These are phyloP conservation scores for Flaveria ramosissima DNA, from an alignment of 129 eudicot genomes.

Conservation along the genomic window DNA sequence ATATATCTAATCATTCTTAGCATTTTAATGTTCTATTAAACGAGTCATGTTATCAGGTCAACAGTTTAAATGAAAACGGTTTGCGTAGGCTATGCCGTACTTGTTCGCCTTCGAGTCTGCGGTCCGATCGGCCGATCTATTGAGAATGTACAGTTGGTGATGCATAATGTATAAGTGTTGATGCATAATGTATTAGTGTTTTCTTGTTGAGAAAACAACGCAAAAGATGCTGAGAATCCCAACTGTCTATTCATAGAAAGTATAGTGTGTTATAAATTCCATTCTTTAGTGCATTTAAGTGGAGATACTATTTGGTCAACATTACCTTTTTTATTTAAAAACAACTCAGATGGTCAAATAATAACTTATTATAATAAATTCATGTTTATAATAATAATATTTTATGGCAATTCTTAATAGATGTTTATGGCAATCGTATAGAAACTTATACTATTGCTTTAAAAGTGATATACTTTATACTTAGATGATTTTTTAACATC, in stretches of 20 bases:
- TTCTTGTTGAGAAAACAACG: background rate
- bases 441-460: too few species aligned
- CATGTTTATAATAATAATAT: too few species aligned
- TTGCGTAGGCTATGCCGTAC: too few species aligned
- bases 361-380: background rate
- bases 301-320: too few species aligned
- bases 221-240: slow-evolving; percentile 1
- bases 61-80: too few species aligned
- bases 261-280: slow-evolving; percentile 21
- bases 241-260: slow-evolving; percentile 23
- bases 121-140: background rate
- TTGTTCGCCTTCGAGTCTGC: too few species aligned
- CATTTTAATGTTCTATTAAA: background rate
- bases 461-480: too few species aligned
- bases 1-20: too few species aligned
- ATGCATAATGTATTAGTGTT: background rate
- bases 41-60: too few species aligned
- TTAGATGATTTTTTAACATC: too few species aligned
- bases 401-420: too few species aligned
- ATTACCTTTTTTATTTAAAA: background rate
- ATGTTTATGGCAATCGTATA: too few species aligned
- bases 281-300: background rate
- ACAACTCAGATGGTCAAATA: background rate
- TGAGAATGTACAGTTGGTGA: slow-evolving; percentile 1
- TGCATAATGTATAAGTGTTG: background rate